Conservation (phyloP, 1,139 yeast species). For the Suhomyces kunorum region DNA sequence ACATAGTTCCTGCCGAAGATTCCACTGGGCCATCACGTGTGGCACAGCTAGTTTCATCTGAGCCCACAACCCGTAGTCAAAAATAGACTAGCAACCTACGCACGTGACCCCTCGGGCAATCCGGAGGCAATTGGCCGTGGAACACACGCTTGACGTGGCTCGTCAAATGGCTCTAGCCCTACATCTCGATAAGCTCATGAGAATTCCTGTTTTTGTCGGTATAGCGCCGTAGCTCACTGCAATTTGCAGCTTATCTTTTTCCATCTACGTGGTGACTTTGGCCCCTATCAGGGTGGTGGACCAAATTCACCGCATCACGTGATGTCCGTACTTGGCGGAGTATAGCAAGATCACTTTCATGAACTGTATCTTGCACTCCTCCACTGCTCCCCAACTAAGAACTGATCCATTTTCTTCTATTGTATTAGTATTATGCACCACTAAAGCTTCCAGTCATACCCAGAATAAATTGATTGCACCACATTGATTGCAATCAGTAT, state of each 20-base stretch:
- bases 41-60: slow-evolving; percentile 1
- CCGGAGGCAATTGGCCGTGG: not conserved
- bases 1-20: not conserved
- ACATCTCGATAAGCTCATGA: too few species aligned
- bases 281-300: not conserved
- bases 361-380: not conserved
- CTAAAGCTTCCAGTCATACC: not conserved
- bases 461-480: slow-evolving; percentile 5
- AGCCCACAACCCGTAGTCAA: slow-evolving; percentile 1
- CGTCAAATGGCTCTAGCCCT: not conserved
- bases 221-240: too few species aligned
- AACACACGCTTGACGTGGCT: not conserved
- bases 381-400: not conserved
- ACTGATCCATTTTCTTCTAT: slow-evolving; percentile 1
- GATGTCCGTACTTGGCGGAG: slow-evolving; percentile 2
- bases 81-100: not conserved
- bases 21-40: not conserved
- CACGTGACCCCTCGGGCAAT: slow-evolving; percentile 3
- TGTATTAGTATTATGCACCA: slow-evolving; percentile 9
- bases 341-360: slow-evolving; percentile 9
- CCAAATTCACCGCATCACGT: slow-evolving; percentile 5
- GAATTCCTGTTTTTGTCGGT: too few species aligned
- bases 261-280: too few species aligned
- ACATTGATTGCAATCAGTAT: not conserved
- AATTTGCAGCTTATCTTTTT: too few species aligned